Evolutionary conservation across 805 yeast species (phyloP).

Genomic region (Candida incommunis): DNA sequence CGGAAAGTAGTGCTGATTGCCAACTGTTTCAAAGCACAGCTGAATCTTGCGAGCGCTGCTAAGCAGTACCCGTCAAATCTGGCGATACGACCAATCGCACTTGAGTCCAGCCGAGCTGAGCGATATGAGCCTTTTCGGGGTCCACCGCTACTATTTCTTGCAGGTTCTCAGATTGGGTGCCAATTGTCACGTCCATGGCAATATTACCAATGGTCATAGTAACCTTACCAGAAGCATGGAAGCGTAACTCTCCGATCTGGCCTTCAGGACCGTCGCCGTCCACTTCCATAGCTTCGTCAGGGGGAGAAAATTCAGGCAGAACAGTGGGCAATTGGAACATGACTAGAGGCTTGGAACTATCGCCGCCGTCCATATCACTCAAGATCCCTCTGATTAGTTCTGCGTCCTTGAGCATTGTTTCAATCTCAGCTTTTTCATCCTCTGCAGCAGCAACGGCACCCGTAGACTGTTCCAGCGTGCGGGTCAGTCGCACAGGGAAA

Average conservation of each 20-base stretch:
- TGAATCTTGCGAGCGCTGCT: background rate
- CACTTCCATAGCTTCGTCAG: constrained; percentile 7
- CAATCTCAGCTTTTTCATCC: constrained; percentile 1
- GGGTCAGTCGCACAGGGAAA: constrained; percentile 13
- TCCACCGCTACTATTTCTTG: background rate
- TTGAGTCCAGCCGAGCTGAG: constrained; percentile 1
- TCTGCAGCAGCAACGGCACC: constrained; percentile 4
- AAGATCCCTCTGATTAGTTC: constrained; percentile 2
- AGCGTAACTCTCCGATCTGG: constrained; percentile 53
- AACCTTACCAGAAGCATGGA: constrained; percentile 74
- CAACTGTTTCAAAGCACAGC: no score
- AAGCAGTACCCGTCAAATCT: background rate
- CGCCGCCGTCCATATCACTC: background rate
- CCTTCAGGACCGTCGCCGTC: constrained; percentile 30
- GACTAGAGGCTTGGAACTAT: background rate
- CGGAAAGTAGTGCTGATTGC: no score
- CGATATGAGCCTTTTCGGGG: background rate
- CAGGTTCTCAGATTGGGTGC: constrained; percentile 18
- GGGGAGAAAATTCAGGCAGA: constrained; percentile 25
- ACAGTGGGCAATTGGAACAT: constrained; percentile 23
- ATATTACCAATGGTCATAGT: constrained; percentile 62
- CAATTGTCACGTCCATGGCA: constrained; percentile 54
- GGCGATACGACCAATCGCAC: background rate
- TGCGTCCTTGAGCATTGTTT: constrained; percentile 3
- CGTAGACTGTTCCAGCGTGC: background rate